Evolutionary conservation across 305 asterid genomes (phyloP), one percentile per base, ranked within the genome.

Genomic region (Petunia hybrid): DNA sequence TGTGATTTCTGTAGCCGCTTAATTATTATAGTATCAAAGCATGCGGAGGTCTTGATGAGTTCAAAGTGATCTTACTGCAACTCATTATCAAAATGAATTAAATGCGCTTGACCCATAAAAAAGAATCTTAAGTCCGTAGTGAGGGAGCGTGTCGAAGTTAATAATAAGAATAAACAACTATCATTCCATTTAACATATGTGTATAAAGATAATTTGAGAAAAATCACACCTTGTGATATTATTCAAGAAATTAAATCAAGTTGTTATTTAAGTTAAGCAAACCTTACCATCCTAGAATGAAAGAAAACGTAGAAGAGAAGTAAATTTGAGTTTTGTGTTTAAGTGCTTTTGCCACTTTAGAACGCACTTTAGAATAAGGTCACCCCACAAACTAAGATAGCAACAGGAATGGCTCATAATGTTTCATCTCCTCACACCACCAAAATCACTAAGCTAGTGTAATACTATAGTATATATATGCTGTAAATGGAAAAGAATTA

Each of bases 391-490:
- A 48, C 12, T 4, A 69, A 70, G 77, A 70, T 31, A 48, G 62
- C 61, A 71, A 71, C 77, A 71, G 1, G 62, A 71, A 71, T 71
- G 77, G 77, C 61, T 71, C 77, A 48, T 48, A 71, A 12, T 71
- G 61, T 46, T 31, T 71, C 61, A 36, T 48, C 6, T 16, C 51
- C 31, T 14, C 31, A 2, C 40, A 10, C 45, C 45, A 71, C 45
- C 43, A 48, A 71, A 71, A 48, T 71, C 31, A 48, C 36, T 71
- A 71, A 71, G 60, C 43, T 71, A 14, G 35, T 14, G 31, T 22
- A 6, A 13, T 53, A 6, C 60, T 53, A 53, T 53, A 53, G 60
- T 53, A 53, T 53, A 5, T 53, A 13, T 53, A 53, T 13, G 13
- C 13, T 55, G 14, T 55, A 2, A 55, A 55, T 55, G 1, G 12